phyloP scores from a whole-genome alignment of 257 asterid species.

The Primulina huaijiensis region DNA sequence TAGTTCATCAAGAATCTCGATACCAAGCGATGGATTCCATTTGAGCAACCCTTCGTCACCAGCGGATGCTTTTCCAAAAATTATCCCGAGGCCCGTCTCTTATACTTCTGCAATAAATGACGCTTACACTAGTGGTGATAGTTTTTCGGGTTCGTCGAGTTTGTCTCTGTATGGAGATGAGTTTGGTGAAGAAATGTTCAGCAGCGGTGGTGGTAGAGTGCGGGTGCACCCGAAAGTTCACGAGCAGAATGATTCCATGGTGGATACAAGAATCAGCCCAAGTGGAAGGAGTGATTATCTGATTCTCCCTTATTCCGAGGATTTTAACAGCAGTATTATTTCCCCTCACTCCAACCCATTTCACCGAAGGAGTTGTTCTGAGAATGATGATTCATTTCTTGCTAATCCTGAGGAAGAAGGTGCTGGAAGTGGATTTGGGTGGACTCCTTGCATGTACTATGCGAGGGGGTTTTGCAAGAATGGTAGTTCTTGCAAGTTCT shows the following conservation, averaged over 20 bases:
- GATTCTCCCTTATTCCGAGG: slow-evolving; percentile 56
- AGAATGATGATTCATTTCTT: slow-evolving; percentile 65
- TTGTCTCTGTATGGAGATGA: not conserved
- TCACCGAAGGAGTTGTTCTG: slow-evolving; percentile 83
- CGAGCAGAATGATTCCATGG: slow-evolving; percentile 54
- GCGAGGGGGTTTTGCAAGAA: slow-evolving; percentile 80
- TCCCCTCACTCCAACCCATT: slow-evolving; percentile 40
- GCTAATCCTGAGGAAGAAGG: slow-evolving; percentile 48
- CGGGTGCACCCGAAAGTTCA: slow-evolving; percentile 31
- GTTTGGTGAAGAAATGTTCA: not conserved
- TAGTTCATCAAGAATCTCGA: slow-evolving; percentile 29
- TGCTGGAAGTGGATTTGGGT: slow-evolving; percentile 45
- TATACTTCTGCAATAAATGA: slow-evolving; percentile 37
- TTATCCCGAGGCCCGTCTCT: slow-evolving; percentile 37
- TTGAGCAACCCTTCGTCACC: slow-evolving; percentile 41
- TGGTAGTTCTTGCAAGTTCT: slow-evolving; percentile 58
- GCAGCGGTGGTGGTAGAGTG: slow-evolving; percentile 19
- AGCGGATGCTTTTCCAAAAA: slow-evolving; percentile 28
- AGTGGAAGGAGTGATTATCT: slow-evolving; percentile 79
- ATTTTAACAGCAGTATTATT: slow-evolving; percentile 27
- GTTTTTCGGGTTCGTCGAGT: not conserved
- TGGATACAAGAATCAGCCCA: slow-evolving; percentile 69
- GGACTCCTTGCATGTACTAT: slow-evolving; percentile 82
- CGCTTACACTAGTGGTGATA: not conserved
- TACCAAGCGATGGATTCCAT: slow-evolving; percentile 39